These are phyloP conservation scores for Dichotomocladium elegans DNA, from an alignment of 371 early-diverging fungal species.

Conservation along the genomic window DNA sequence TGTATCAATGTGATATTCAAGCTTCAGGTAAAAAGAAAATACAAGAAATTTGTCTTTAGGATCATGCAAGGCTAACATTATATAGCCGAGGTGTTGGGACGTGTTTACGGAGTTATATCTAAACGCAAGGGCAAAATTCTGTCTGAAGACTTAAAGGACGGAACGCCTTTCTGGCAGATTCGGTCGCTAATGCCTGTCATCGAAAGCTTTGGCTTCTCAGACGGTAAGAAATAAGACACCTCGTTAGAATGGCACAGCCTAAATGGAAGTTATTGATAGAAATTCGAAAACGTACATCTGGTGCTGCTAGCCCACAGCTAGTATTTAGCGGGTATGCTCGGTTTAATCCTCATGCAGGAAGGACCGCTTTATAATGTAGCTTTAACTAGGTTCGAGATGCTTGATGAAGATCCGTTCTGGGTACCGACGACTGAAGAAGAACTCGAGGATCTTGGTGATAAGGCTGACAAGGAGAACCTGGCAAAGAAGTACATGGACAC, in stretches of 20 bases:
- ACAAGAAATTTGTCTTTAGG: not conserved
- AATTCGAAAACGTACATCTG: constrained; percentile 90
- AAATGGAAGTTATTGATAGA: too few species aligned
- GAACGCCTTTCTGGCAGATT: constrained; percentile 93
- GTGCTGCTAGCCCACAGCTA: constrained; percentile 92
- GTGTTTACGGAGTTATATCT: constrained; percentile 91
- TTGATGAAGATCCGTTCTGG: constrained; percentile 97
- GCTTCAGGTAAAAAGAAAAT: constrained; percentile 76
- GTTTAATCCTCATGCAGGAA: not conserved
- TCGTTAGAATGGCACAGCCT: not conserved
- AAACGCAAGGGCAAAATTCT: constrained; percentile 84
- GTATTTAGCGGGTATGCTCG: constrained; percentile 74
- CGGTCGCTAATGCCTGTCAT: constrained; percentile 92
- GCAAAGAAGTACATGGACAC: constrained; percentile 93
- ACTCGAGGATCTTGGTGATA: constrained; percentile 95
- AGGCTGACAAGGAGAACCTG: constrained; percentile 94
- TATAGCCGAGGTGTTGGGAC: constrained; percentile 87
- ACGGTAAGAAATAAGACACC: constrained; percentile 52
- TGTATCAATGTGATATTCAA: constrained; percentile 95
- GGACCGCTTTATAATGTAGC: not conserved
- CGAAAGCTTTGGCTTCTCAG: constrained; percentile 98
- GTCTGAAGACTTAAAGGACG: constrained; percentile 93
- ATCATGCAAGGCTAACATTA: too few species aligned
- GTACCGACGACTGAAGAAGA: constrained; percentile 96
- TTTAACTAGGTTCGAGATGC: constrained; percentile 71